Percentiles rank a stretch among this genome's conserved stretches.
These are phyloP conservation scores for Arabidopsis lyrata DNA, from an alignment of 441 rosid genomes.

Conservation along the genomic window DNA sequence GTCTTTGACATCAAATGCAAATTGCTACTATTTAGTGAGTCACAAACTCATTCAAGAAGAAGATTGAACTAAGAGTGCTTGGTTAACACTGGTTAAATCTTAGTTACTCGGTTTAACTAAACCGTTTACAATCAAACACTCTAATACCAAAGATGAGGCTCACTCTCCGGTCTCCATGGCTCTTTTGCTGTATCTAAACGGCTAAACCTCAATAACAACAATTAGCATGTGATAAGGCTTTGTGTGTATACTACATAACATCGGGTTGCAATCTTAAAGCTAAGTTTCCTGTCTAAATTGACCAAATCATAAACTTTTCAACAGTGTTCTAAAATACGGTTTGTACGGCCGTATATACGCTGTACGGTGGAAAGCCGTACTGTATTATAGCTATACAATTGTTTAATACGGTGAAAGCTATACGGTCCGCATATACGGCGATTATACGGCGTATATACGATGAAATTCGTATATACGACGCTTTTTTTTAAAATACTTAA, in stretches of 20 bases:
- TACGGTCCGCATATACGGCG: too few relatives aligned
- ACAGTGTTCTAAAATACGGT: too few relatives aligned
- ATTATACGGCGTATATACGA: too few relatives aligned
- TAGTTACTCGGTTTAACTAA: not conserved
- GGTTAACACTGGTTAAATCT: not conserved
- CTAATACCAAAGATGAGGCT: not conserved
- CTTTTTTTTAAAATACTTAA: too few relatives aligned
- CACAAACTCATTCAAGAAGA: not conserved
- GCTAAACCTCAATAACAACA: conserved; percentile 5
- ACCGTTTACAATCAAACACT: conserved; percentile 37
- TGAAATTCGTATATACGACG: too few relatives aligned
- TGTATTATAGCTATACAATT: too few relatives aligned
- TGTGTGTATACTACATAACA: too few relatives aligned
- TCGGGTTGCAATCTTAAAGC: not conserved
- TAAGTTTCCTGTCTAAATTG: not conserved
- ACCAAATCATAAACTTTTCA: not conserved
- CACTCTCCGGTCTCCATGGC: conserved; percentile 84
- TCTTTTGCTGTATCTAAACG: conserved; percentile 82
- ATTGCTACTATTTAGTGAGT: conserved; percentile 13
- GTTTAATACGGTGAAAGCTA: too few relatives aligned
- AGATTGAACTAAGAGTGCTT: not conserved
- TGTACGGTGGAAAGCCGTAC: too few relatives aligned
- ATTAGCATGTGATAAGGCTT: too few relatives aligned
- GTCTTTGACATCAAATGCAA: conserved; percentile 46
- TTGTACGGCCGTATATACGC: too few relatives aligned